These are phyloP conservation scores for Rhodotorula toruloides DNA, from an alignment of 768 basidiomycete genomes.

Conservation along the genomic window DNA sequence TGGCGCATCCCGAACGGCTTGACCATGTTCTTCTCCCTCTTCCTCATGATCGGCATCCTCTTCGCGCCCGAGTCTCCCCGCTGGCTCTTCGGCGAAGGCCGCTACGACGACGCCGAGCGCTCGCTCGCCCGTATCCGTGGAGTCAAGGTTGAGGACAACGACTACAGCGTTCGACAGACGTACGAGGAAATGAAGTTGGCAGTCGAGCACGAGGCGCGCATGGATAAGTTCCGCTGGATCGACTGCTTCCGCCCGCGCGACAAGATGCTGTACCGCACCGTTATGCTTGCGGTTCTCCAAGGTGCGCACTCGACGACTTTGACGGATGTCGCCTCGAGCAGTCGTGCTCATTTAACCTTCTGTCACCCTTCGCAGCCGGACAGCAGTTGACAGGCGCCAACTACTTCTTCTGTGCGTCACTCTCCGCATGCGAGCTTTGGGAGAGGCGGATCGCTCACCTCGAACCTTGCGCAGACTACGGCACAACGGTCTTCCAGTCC, in stretches of 20 bases:
- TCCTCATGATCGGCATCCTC: conserved; percentile 61
- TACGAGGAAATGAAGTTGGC: conserved; percentile 56
- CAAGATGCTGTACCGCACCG: conserved; percentile 56
- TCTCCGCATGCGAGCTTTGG: too few relatives aligned
- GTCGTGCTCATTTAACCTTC: conserved; percentile 37
- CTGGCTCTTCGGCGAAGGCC: conserved; percentile 57
- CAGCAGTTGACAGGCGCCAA: conserved; percentile 21
- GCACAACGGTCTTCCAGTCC: conserved; percentile 53
- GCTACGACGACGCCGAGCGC: conserved; percentile 55
- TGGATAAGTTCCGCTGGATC: conserved; percentile 56
- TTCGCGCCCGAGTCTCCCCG: conserved; percentile 67
- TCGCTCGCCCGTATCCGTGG: conserved; percentile 40
- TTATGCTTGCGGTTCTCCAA: conserved; percentile 59
- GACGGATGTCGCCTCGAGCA: background rate
- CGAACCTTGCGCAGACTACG: conserved; percentile 49
- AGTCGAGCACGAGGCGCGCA: conserved; percentile 53
- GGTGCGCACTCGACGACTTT: conserved; percentile 57
- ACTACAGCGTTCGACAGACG: conserved; percentile 41
- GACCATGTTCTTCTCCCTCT: conserved; percentile 59
- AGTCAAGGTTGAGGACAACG: conserved; percentile 30
- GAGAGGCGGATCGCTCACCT: background rate
- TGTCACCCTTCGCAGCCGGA: background rate
- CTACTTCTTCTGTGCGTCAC: conserved; percentile 19
- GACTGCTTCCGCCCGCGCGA: conserved; percentile 59
- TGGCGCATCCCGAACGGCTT: conserved; percentile 63